Conservation (phyloP, 768 basidiomycete genomes). For the Amanita pseudoporphyria region DNA sequence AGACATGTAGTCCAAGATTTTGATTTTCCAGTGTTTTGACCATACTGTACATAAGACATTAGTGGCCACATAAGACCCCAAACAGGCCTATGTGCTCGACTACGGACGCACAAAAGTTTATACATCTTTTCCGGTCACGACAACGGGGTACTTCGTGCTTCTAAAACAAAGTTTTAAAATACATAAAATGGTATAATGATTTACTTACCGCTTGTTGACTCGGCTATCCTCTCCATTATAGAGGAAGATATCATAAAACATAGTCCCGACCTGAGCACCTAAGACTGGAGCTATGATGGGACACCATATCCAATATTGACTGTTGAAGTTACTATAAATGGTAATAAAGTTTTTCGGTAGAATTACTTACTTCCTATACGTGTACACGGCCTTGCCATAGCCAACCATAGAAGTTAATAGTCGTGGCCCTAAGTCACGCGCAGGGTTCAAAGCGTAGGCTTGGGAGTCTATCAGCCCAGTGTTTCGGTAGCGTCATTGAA, state of each 20-base stretch:
- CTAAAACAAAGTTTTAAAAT: no score
- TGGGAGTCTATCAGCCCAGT: neutral
- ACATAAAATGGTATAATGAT: neutral
- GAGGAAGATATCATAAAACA: conserved; percentile 53
- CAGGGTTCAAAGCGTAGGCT: conserved; percentile 29
- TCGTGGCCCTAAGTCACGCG: conserved; percentile 48
- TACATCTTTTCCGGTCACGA: no score
- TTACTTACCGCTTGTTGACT: conserved; percentile 37
- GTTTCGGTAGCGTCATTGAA: neutral
- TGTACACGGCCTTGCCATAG: conserved; percentile 42
- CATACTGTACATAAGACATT: no score
- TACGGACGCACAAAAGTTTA: no score
- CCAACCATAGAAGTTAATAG: conserved; percentile 64
- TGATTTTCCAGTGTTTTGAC: no score
- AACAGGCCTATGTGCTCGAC: no score
- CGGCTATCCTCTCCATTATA: conserved; percentile 47
- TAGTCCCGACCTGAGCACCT: conserved; percentile 48
- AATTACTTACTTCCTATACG: conserved; percentile 32
- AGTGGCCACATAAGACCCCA: no score
- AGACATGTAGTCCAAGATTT: no score
- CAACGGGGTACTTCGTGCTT: no score
- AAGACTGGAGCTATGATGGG: conserved; percentile 49
- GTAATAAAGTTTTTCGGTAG: neutral
- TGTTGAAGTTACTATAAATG: conserved; percentile 18
- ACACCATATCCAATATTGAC: conserved; percentile 72